Percentiles rank a stretch among this genome's conserved stretches.
phyloP scores from a whole-genome alignment of 805 yeast genomes.

The Nakazawaea ishiwadae region DNA sequence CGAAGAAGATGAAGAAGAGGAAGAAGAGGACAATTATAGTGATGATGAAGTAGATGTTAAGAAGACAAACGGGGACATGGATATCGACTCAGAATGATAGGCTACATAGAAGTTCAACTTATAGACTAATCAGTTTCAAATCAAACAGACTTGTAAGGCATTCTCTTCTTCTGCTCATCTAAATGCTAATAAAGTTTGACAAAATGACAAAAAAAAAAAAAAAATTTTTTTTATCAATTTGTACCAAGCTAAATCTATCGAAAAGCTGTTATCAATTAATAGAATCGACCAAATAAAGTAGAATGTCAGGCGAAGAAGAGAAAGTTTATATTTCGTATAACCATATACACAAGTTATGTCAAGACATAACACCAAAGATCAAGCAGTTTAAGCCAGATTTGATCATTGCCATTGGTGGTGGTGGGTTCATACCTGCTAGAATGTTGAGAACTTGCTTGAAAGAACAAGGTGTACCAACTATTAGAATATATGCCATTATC shows the following conservation, averaged over 20 bases:
- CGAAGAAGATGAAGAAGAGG: slow-evolving; percentile 52
- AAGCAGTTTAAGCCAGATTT: slow-evolving; percentile 78
- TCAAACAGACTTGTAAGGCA: too few species aligned
- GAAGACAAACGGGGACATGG: slow-evolving; percentile 10
- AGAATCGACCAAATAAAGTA: too few species aligned
- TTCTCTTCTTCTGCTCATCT: too few species aligned
- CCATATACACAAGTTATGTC: slow-evolving; percentile 70
- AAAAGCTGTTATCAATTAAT: too few species aligned
- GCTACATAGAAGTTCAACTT: slow-evolving; percentile 10
- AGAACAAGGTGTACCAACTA: slow-evolving; percentile 81
- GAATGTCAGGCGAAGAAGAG: slow-evolving; percentile 21
- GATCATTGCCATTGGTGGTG: slow-evolving; percentile 88
- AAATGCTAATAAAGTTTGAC: too few species aligned
- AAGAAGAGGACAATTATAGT: slow-evolving; percentile 31
- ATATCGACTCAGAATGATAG: slow-evolving; percentile 14
- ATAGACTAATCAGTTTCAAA: neutral
- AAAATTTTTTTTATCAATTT: too few species aligned
- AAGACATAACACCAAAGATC: slow-evolving; percentile 50
- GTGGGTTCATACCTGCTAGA: slow-evolving; percentile 97
- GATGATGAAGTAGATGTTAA: slow-evolving; percentile 33
- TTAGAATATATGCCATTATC: slow-evolving; percentile 92
- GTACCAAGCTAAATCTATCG: too few species aligned
- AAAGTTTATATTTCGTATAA: slow-evolving; percentile 78
- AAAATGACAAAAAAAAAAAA: too few species aligned
- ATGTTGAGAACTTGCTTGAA: slow-evolving; percentile 90